Base-by-base conservation (phyloP, 495 filamentous ascomycete genomes). In the Terfezia boudieri region DNA sequence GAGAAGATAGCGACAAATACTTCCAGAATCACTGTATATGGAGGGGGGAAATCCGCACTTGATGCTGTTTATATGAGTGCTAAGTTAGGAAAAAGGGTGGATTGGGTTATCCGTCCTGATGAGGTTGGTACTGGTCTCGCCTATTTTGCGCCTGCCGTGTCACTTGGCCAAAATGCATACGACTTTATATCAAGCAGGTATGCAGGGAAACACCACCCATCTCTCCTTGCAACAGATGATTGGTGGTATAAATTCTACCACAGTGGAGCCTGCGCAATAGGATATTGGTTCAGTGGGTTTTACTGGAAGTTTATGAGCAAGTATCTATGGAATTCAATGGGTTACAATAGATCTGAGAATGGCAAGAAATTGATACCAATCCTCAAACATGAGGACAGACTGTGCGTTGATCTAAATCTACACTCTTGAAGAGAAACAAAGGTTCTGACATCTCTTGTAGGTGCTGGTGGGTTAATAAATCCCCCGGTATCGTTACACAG, bases 31-130 rank as follows among this genome's bases (percentile, higher is more conserved):
- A 74, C 75, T 0, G 73, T 92, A 1, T 73, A 84, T 49, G 83
- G 85, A 11, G 80, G 75, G 9, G 77, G 74, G 0, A 93, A 92
- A 64, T 83, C 80, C 4, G 82, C 75, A 1, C 86, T 76, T 71
- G 86, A 92, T 70, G 76, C 77, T 3, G 83, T 77, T 0, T 86
- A 86, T 59, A 71, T 73, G 3, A 80, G 78, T 59, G 80, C 76
- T 1, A 71, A 73, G 0, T 69, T 72, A 0, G 84, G 82, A 2
- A 70, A 80, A 51, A 67, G 76, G 36, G 81, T 93, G 2, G 72
- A 85, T 58, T 86, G 79, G 84, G 69, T 93, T 23, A 86, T 94
- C 56, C 75, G 87, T 55, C 75, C 77, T 36, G 80, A 73, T 8
- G 86, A 85, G 3, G 77, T 83, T 63, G 85, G 84, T 0, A 79